Evolutionary conservation across 192 early-diverging fungal species (phyloP).

Genomic region (Linnemannia zychae): DNA sequence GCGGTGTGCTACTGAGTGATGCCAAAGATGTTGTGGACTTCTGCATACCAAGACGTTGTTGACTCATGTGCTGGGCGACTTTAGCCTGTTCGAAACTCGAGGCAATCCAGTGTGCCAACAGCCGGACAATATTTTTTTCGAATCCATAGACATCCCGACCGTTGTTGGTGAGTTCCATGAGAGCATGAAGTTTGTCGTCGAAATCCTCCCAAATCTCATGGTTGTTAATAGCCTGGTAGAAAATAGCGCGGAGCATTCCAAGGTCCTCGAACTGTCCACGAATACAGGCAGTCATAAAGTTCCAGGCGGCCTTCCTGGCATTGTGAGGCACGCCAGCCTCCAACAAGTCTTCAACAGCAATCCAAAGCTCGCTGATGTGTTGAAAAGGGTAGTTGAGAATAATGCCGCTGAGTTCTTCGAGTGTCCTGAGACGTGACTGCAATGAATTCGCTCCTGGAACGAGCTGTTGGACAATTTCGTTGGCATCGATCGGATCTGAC

Average conservation of each 20-base stretch:
- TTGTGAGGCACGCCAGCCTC: slow-evolving; percentile 60
- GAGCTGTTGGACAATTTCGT: slow-evolving; percentile 62
- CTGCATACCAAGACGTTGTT: slow-evolving; percentile 53
- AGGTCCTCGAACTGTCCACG: slow-evolving; percentile 69
- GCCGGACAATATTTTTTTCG: slow-evolving; percentile 68
- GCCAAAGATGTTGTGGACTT: slow-evolving; percentile 51
- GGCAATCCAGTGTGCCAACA: slow-evolving; percentile 65
- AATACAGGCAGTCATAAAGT: slow-evolving; percentile 73
- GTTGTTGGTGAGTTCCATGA: slow-evolving; percentile 64
- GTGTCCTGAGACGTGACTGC: slow-evolving; percentile 58
- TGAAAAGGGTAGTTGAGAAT: slow-evolving; percentile 65
- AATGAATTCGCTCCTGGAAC: slow-evolving; percentile 53
- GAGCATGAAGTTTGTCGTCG: slow-evolving; percentile 61
- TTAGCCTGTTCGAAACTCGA: slow-evolving; percentile 58
- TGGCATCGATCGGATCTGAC: slow-evolving; percentile 64
- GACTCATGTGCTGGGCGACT: slow-evolving; percentile 48
- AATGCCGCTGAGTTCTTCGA: slow-evolving; percentile 63
- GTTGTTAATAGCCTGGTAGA: slow-evolving; percentile 65
- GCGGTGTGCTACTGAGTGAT: slow-evolving; percentile 50
- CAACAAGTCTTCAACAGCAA: slow-evolving; percentile 64
- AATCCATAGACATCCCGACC: slow-evolving; percentile 71
- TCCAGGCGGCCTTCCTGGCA: slow-evolving; percentile 64
- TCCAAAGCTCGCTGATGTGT: slow-evolving; percentile 66
- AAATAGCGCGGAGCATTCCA: slow-evolving; percentile 66
- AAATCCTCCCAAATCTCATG: slow-evolving; percentile 67